Conservation (phyloP, 2,329 filamentous ascomycete species). For the Westerdykella aurantiaca region DNA sequence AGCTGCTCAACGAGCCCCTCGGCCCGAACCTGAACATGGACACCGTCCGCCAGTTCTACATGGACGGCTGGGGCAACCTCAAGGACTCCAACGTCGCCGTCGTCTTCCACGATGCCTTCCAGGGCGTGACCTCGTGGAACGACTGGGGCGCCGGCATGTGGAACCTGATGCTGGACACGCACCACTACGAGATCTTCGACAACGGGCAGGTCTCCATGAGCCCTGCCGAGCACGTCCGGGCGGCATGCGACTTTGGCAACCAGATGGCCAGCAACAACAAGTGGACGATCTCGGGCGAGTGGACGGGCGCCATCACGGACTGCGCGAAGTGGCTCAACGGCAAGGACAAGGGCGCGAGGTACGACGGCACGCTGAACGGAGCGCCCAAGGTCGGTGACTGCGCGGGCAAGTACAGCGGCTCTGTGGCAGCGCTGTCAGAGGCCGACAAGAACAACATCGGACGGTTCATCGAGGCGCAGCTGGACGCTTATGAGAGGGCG, state of each 20-base stretch:
- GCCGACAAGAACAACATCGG: constrained; percentile 42
- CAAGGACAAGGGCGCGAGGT: constrained; percentile 42
- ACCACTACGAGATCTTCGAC: constrained; percentile 47
- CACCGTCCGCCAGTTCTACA: constrained; percentile 43
- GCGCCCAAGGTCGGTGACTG: constrained; percentile 40
- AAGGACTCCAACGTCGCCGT: constrained; percentile 39
- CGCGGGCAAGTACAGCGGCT: constrained; percentile 42
- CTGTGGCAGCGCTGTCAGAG: constrained; percentile 37
- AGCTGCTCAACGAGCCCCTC: constrained; percentile 46
- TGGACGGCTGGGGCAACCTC: constrained; percentile 45
- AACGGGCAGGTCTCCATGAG: constrained; percentile 33
- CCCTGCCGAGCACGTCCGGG: constrained; percentile 36
- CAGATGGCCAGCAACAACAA: constrained; percentile 44
- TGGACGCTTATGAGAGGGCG: constrained; percentile 45
- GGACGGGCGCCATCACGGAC: constrained; percentile 45
- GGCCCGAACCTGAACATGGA: constrained; percentile 40
- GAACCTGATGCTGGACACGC: constrained; percentile 43
- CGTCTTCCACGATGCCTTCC: constrained; percentile 45
- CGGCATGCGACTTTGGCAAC: constrained; percentile 42
- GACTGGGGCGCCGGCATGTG: constrained; percentile 42
- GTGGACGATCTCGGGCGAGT: constrained; percentile 45
- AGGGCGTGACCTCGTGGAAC: constrained; percentile 41
- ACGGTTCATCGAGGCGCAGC: constrained; percentile 44
- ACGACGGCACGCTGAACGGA: constrained; percentile 39
- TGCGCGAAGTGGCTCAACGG: constrained; percentile 47